phyloP scores from a whole-genome alignment of 2,329 filamentous ascomycete species.

The Basipetospora chlamydospora region DNA sequence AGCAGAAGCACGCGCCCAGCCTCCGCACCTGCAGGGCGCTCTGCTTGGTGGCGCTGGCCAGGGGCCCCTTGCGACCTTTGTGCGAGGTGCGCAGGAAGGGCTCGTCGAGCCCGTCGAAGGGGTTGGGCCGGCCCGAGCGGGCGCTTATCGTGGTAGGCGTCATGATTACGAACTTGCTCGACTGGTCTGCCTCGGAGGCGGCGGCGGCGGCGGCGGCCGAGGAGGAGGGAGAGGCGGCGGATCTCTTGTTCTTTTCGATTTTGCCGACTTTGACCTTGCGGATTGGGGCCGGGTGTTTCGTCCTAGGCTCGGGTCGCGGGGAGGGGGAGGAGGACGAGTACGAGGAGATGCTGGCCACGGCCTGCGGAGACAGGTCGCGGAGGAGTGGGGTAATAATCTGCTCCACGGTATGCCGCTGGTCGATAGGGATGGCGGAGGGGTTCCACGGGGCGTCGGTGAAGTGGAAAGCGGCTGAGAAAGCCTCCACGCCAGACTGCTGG shows the following conservation, averaged over 20 bases:
- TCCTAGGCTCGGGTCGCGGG: background rate
- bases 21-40: conserved; percentile 39
- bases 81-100: conserved; percentile 35
- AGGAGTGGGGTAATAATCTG: too few species aligned
- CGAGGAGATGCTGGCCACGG: background rate
- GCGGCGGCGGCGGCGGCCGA: conserved; percentile 4
- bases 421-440: too few species aligned
- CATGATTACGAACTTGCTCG: conserved; percentile 38
- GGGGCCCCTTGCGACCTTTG: conserved; percentile 39
- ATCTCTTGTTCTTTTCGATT: conserved; percentile 28
- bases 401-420: background rate
- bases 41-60: conserved; percentile 38
- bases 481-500: too few species aligned
- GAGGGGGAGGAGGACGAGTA: background rate
- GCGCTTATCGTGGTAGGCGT: conserved; percentile 38
- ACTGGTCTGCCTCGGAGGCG: conserved; percentile 11
- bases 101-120: conserved; percentile 38
- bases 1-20: conserved; percentile 43
- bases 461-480: background rate
- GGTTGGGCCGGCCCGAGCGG: conserved; percentile 33
- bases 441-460: too few species aligned
- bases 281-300: conserved; percentile 10
- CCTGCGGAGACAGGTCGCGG: background rate
- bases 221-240: conserved; percentile 4
- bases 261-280: conserved; percentile 29